A percentile compares a stretch with the other conserved stretches of the same genome.
These are phyloP conservation scores for Elasticomyces elasticus DNA, from an alignment of 495 filamentous ascomycete genomes.

Conservation along the genomic window DNA sequence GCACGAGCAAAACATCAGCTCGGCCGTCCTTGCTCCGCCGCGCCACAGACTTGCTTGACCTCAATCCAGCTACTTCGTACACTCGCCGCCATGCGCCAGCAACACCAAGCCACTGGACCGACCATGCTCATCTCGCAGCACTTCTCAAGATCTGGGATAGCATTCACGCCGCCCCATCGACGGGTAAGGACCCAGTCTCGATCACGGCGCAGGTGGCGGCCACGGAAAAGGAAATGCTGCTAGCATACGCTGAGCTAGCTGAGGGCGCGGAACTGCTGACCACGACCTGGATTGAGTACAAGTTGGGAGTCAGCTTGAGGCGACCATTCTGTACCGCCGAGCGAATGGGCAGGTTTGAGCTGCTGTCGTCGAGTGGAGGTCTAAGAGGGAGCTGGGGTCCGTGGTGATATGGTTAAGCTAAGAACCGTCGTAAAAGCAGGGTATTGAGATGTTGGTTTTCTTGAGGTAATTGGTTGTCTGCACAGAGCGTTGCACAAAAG, in stretches of 20 bases:
- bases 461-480: too few species aligned
- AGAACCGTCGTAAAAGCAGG: too few species aligned
- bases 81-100: not conserved
- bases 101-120: conserved; percentile 11
- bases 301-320: conserved; percentile 1
- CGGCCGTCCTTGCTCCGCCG: conserved; percentile 4
- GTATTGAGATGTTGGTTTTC: too few species aligned
- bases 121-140: conserved; percentile 3
- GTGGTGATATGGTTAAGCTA: conserved; percentile 2
- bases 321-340: not conserved
- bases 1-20: not conserved
- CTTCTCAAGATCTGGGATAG: conserved; percentile 8
- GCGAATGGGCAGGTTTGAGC: conserved; percentile 6
- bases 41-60: conserved; percentile 3
- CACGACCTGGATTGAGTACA: conserved; percentile 7
- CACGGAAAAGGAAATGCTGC: not conserved
- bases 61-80: not conserved
- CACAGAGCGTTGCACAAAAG: too few species aligned
- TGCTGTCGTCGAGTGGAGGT: conserved; percentile 1
- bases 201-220: not conserved
- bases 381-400: conserved; percentile 8
- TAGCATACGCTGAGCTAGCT: not conserved
- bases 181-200: not conserved
- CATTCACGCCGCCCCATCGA: not conserved
- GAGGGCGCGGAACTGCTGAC: not conserved